A percentile compares a stretch with the other conserved stretches of the same genome.
These are phyloP conservation scores for Hortaea werneckii DNA, from an alignment of 2,329 filamentous ascomycete genomes.

Conservation along the genomic window DNA sequence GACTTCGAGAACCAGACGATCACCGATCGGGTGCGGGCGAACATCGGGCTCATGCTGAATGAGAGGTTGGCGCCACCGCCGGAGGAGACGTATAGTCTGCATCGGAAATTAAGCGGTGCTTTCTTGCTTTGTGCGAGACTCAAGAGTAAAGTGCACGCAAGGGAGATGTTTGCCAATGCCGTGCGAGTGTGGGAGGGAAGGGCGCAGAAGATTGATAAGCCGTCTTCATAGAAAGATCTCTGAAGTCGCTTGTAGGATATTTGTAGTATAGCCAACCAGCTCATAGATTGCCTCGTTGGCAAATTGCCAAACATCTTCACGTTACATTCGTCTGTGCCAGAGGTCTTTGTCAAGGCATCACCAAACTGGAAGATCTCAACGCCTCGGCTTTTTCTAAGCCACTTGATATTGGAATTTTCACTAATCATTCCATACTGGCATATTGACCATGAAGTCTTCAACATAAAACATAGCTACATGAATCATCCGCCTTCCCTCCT, in stretches of 20 bases:
- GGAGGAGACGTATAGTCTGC: conserved; percentile 93
- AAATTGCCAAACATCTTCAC: no score
- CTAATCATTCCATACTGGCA: no score
- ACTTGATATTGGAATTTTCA: no score
- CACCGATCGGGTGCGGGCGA: conserved; percentile 75
- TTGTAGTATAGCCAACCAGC: no score
- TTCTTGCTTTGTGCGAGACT: conserved; percentile 87
- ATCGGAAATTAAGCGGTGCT: conserved; percentile 88
- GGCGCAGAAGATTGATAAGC: conserved; percentile 11
- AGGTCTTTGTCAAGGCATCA: no score
- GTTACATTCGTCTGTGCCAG: no score
- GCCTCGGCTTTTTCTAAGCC: no score
- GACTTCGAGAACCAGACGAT: conserved; percentile 94
- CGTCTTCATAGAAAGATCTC: not conserved
- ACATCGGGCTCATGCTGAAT: conserved; percentile 87
- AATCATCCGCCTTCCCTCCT: not conserved
- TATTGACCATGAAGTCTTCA: no score
- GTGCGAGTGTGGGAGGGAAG: conserved; percentile 27
- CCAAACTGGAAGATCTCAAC: no score
- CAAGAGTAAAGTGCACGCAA: conserved; percentile 71
- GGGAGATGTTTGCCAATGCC: conserved; percentile 63
- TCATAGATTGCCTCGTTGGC: no score
- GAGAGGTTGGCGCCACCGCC: conserved; percentile 85
- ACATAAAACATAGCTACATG: no score
- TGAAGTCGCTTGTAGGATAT: no score